These are phyloP conservation scores for Juglanconis oblonga DNA, from an alignment of 2,329 filamentous ascomycete genomes.

Conservation along the genomic window DNA sequence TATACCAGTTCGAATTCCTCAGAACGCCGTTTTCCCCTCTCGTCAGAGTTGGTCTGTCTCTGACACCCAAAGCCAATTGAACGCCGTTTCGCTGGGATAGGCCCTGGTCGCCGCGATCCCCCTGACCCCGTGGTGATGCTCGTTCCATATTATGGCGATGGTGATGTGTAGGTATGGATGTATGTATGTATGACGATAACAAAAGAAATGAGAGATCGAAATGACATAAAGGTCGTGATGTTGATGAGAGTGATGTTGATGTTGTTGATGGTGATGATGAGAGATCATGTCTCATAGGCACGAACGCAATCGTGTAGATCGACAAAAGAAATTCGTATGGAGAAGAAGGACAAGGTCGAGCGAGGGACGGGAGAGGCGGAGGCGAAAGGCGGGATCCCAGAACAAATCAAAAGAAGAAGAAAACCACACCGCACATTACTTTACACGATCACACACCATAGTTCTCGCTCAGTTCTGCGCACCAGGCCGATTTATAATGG, in stretches of 20 bases:
- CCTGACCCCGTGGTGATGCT: not conserved
- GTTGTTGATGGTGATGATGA: not conserved
- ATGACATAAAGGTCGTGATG: not conserved
- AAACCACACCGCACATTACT: not conserved
- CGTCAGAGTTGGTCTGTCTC: not conserved
- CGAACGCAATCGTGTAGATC: not conserved
- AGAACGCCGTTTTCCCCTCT: not conserved
- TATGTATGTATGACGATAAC: not conserved
- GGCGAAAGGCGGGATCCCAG: not conserved
- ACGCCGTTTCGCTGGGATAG: not conserved
- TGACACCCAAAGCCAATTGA: not conserved
- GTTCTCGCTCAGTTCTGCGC: conserved; percentile 14
- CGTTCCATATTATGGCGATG: not conserved
- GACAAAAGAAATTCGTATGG: conserved; percentile 1
- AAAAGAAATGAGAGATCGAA: conserved; percentile 2
- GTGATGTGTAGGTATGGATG: not conserved
- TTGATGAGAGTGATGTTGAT: not conserved
- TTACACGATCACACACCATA: not conserved
- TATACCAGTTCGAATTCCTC: not conserved
- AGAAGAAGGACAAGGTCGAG: not conserved
- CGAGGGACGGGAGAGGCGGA: not conserved
- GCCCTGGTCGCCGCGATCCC: not conserved
- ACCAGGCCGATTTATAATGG: conserved; percentile 51
- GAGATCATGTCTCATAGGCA: not conserved
- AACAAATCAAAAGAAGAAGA: conserved; percentile 13